phyloP scores from a whole-genome alignment of 495 filamentous ascomycete species.

The Poronia punctata region DNA sequence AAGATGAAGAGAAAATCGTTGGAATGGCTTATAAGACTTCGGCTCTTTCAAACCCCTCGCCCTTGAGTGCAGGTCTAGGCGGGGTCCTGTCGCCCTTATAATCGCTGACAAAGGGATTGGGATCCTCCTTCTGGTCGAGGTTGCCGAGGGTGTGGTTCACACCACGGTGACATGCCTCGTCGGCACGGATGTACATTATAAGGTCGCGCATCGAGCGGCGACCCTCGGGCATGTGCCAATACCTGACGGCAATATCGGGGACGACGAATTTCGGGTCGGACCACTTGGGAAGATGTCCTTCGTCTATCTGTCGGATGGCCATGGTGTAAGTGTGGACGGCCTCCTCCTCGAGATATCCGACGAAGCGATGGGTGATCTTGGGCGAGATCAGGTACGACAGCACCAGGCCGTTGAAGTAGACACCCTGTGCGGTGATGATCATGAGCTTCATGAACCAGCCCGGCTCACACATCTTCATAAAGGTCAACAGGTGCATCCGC shows the following conservation, averaged over 20 bases:
- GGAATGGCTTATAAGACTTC: slow-evolving; percentile 72
- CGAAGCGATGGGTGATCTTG: slow-evolving; percentile 87
- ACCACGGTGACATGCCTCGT: slow-evolving; percentile 95
- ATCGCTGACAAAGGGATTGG: slow-evolving; percentile 78
- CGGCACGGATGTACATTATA: slow-evolving; percentile 80
- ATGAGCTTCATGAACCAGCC: slow-evolving; percentile 80
- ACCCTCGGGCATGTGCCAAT: slow-evolving; percentile 90
- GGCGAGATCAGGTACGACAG: slow-evolving; percentile 82
- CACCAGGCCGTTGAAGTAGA: slow-evolving; percentile 96
- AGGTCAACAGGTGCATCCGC: slow-evolving; percentile 91
- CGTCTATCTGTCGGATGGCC: slow-evolving; percentile 77
- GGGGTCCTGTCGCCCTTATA: slow-evolving; percentile 56
- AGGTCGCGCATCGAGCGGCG: slow-evolving; percentile 78
- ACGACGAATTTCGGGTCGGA: slow-evolving; percentile 56
- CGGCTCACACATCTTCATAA: slow-evolving; percentile 86
- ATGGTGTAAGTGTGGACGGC: slow-evolving; percentile 93
- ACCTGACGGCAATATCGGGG: slow-evolving; percentile 79
- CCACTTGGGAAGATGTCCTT: slow-evolving; percentile 78
- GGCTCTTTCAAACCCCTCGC: slow-evolving; percentile 71
- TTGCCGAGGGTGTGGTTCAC: slow-evolving; percentile 95
- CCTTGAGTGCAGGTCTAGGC: slow-evolving; percentile 58
- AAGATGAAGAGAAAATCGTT: too few relatives aligned
- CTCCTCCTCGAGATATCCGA: slow-evolving; percentile 95
- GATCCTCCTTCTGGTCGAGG: slow-evolving; percentile 71
- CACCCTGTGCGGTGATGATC: slow-evolving; percentile 72